Evolutionary conservation across 306 rosid species (phyloP), one percentile per base, ranked within the genome.

Genomic region (Ochetophila trinervis): DNA sequence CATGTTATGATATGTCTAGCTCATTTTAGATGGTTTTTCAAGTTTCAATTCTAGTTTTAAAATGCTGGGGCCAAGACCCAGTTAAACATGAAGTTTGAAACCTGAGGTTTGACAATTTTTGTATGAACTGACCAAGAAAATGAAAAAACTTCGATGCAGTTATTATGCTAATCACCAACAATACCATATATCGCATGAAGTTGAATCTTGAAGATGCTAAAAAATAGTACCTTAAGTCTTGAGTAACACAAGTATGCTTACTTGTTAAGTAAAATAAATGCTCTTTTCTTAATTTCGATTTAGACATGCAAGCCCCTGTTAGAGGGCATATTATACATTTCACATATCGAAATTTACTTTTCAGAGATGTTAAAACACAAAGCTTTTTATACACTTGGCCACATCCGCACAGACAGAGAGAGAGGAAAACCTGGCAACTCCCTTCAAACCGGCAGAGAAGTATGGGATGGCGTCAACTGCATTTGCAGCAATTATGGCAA

Each of bases 401-500:
- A 2, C 6, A 59, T 34, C 49, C 13, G 36, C 30, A 27, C 15
- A 55, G 32, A 27, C 8, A 32, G 73, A 19, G 44, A 19, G 16
- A 53, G 60, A 17, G 18, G 54, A 52, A 68, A 70, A 91, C 98
- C 99, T 93, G 95, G 99, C 99, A 68, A 93, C 99, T 66, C 99
- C 99, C 82, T 93, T 93, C 77, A 93, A 71, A 78, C 99, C 99
- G 69, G 85, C 51, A 72, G 88, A 81, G 81, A 93, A 93, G 87
- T 93, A 93, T 15, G 99, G 99, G 67, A 93, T 90, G 74, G 97
- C 70, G 73, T 88, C 95, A 68, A 93, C 99, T 51, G 99, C 97
- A 87, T 93, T 94, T 71, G 99, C 99, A 74, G 97, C 99, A 76
- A 94, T 90, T 54, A 94, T 88, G 76, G 99, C 99, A 74, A 94